A percentile compares a stretch with the other conserved stretches of the same genome.
Conservation (phyloP, 1,139 yeast species). For the Keqinozyma sinolaborantium region DNA sequence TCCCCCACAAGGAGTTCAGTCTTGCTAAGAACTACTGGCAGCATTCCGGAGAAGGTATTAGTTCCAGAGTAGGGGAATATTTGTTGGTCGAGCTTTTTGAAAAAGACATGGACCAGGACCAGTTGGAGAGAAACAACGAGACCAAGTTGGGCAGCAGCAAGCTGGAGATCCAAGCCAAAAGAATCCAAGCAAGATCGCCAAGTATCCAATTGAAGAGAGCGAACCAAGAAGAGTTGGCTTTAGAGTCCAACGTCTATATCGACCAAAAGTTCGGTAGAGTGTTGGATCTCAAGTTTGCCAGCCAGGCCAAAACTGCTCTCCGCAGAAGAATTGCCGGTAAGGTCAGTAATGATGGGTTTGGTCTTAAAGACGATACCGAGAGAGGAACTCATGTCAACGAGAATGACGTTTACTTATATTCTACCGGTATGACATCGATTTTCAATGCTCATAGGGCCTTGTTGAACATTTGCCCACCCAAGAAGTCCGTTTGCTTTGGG, state of each 20-base stretch:
- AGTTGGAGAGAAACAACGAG: constrained; percentile 8
- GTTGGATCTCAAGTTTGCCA: constrained; percentile 70
- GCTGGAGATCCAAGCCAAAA: constrained; percentile 37
- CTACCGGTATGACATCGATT: constrained; percentile 92
- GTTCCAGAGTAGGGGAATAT: constrained; percentile 86
- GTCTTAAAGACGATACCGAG: constrained; percentile 17
- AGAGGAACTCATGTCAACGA: constrained; percentile 38
- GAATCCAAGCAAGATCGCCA: constrained; percentile 32
- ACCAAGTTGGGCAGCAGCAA: constrained; percentile 17
- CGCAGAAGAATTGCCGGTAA: constrained; percentile 74
- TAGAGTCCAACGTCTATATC: constrained; percentile 66
- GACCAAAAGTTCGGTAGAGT: constrained; percentile 92
- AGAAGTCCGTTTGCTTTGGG: constrained; percentile 86
- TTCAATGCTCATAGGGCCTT: constrained; percentile 76
- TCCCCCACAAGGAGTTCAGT: constrained; percentile 52
- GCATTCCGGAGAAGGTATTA: constrained; percentile 92
- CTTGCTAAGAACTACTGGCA: constrained; percentile 92
- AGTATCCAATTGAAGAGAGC: constrained; percentile 8
- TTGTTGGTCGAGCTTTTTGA: constrained; percentile 60
- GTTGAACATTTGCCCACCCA: constrained; percentile 32
- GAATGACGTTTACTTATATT: constrained; percentile 76
- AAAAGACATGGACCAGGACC: constrained; percentile 10
- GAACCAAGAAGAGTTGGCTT: constrained; percentile 28
- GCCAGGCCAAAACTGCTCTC: constrained; percentile 71
- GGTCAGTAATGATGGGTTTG: constrained; percentile 3